Evolutionary conservation across 805 yeast genomes (phyloP).

Genomic region (Candida pseudofarinosa): DNA sequence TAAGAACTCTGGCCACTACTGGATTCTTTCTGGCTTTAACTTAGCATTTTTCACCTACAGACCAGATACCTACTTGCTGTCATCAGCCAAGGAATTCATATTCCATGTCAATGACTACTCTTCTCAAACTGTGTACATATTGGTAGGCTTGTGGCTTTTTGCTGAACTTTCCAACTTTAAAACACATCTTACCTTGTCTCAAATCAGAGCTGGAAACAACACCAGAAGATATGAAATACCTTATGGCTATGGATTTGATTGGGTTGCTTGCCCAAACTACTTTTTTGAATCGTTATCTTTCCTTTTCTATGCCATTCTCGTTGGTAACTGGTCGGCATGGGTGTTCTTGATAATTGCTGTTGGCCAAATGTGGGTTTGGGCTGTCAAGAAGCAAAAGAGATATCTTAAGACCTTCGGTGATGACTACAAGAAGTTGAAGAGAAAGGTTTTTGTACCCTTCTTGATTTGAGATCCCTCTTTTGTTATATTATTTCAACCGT

Average conservation of each 20-base stretch:
- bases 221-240: slow-evolving; percentile 62
- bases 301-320: slow-evolving; percentile 65
- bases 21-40: slow-evolving; percentile 78
- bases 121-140: slow-evolving; percentile 22
- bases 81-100: slow-evolving; percentile 21
- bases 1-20: slow-evolving; percentile 88
- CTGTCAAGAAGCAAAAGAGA: slow-evolving; percentile 73
- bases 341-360: slow-evolving; percentile 69
- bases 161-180: slow-evolving; percentile 71
- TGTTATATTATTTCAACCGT: background rate
- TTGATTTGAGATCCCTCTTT: slow-evolving; percentile 38
- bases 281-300: slow-evolving; percentile 81
- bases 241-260: slow-evolving; percentile 75
- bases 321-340: slow-evolving; percentile 73
- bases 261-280: slow-evolving; percentile 90
- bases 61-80: slow-evolving; percentile 9
- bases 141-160: slow-evolving; percentile 45
- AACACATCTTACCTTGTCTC: slow-evolving; percentile 65
- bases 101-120: slow-evolving; percentile 46
- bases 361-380: slow-evolving; percentile 89
- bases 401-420: slow-evolving; percentile 68
- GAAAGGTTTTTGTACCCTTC: slow-evolving; percentile 71
- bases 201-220: slow-evolving; percentile 51
- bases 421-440: slow-evolving; percentile 74
- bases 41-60: slow-evolving; percentile 49